phyloP scores from a whole-genome alignment of 1,139 yeast species.

The Sporopachydermia cereana region DNA sequence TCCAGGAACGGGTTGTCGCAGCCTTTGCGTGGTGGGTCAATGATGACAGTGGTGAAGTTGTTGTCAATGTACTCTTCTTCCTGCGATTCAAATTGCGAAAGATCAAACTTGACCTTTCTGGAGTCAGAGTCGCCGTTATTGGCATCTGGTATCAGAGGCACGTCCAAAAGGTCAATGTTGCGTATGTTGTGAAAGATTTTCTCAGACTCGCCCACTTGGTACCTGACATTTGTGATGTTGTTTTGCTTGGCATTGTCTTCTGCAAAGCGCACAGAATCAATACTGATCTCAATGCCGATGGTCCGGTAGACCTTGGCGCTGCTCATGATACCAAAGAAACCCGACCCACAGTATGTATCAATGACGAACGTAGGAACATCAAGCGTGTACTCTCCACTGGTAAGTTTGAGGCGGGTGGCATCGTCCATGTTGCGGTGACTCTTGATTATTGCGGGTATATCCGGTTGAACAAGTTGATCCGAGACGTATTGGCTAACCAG shows the following conservation, averaged over 20 bases:
- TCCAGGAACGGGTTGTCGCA: slow-evolving; percentile 81
- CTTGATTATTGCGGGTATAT: no score
- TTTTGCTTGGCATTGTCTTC: slow-evolving; percentile 67
- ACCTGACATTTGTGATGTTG: slow-evolving; percentile 63
- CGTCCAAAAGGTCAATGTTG: background rate
- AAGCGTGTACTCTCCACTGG: slow-evolving; percentile 22
- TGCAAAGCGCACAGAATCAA: slow-evolving; percentile 86
- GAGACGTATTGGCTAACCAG: slow-evolving; percentile 70
- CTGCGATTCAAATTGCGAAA: background rate
- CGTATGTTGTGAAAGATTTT: slow-evolving; percentile 71
- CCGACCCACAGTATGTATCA: slow-evolving; percentile 97
- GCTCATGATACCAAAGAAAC: slow-evolving; percentile 81
- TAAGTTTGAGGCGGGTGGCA: background rate
- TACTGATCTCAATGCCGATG: slow-evolving; percentile 89
- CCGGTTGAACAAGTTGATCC: slow-evolving; percentile 45
- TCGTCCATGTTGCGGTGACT: background rate
- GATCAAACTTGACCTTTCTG: background rate
- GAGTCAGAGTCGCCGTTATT: background rate
- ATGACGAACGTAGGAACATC: slow-evolving; percentile 47
- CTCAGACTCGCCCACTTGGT: slow-evolving; percentile 89
- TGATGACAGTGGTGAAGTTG: slow-evolving; percentile 65
- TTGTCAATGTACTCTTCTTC: slow-evolving; percentile 24
- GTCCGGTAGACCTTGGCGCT: slow-evolving; percentile 69
- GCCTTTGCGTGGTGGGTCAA: slow-evolving; percentile 97
- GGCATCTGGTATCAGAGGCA: slow-evolving; percentile 13